A percentile compares a stretch with the other conserved stretches of the same genome.
phyloP scores from a whole-genome alignment of 768 basidiomycete species.

The Tephrocybe sp. region DNA sequence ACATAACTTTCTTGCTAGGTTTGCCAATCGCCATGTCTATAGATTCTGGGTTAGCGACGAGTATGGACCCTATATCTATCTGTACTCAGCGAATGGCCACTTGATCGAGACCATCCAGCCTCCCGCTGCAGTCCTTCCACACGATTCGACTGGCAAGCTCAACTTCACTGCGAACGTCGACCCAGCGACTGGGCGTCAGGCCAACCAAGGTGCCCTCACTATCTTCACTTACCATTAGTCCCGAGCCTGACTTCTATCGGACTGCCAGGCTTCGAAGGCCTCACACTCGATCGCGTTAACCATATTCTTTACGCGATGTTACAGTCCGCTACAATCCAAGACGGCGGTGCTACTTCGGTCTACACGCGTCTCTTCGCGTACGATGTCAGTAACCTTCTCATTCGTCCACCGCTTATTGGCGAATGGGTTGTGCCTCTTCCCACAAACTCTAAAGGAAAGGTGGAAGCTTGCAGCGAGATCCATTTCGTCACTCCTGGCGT shows the following conservation, averaged over 20 bases:
- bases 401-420: constrained; percentile 39
- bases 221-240: background rate
- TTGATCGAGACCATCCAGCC: constrained; percentile 58
- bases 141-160: constrained; percentile 36
- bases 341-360: constrained; percentile 48
- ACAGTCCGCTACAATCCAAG: constrained; percentile 61
- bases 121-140: constrained; percentile 53
- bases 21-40: background rate
- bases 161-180: constrained; percentile 50
- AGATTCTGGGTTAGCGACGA: constrained; percentile 69
- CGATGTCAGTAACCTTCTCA: constrained; percentile 35
- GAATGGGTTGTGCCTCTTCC: constrained; percentile 63
- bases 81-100: constrained; percentile 40
- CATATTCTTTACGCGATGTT: constrained; percentile 57
- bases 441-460: constrained; percentile 45
- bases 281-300: constrained; percentile 47
- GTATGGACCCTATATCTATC: constrained; percentile 67
- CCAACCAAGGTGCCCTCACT: constrained; percentile 45
- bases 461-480: constrained; percentile 52
- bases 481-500: constrained; percentile 48
- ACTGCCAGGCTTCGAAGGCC: constrained; percentile 61
- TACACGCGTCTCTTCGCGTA: constrained; percentile 60
- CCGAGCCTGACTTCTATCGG: constrained; percentile 22
- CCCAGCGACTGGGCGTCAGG: constrained; percentile 49
- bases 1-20: background rate